Conservation (phyloP, 306 rosid genomes). For the Citrullus amarus region DNA sequence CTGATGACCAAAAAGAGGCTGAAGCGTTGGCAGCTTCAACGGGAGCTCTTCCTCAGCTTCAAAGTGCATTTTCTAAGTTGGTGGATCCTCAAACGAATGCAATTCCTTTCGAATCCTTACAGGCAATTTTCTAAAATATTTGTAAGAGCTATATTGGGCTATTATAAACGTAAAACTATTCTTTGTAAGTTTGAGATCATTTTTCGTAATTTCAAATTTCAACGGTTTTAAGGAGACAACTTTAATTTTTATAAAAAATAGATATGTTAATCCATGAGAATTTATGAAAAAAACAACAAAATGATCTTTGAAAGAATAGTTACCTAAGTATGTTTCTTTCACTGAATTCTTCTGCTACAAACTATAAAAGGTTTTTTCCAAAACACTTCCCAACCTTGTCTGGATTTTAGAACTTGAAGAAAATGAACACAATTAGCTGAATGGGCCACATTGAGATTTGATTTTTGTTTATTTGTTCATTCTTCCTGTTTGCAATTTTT, state of each 20-base stretch:
- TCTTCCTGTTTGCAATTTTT: neutral
- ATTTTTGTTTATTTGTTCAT: neutral
- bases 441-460: neutral
- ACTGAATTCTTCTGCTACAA: neutral
- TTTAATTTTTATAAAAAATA: neutral
- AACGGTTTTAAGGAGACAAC: neutral
- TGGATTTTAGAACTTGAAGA: neutral
- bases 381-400: neutral
- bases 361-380: neutral
- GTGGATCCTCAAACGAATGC: conserved; percentile 40
- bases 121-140: conserved; percentile 20
- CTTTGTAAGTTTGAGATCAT: neutral
- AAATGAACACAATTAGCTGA: neutral
- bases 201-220: neutral
- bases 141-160: neutral
- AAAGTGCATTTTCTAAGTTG: conserved; percentile 50
- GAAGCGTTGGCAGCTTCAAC: conserved; percentile 55
- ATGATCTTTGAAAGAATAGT: neutral
- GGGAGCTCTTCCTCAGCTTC: conserved; percentile 75
- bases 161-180: neutral
- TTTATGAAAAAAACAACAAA: neutral
- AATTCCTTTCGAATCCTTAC: conserved; percentile 35
- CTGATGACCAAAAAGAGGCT: conserved; percentile 51
- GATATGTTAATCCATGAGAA: neutral
- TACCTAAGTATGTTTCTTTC: neutral